A percentile compares a stretch with the other conserved stretches of the same genome.
Evolutionary conservation across 164 flowering plant genomes (phyloP).

Genomic region (Piper longum): DNA sequence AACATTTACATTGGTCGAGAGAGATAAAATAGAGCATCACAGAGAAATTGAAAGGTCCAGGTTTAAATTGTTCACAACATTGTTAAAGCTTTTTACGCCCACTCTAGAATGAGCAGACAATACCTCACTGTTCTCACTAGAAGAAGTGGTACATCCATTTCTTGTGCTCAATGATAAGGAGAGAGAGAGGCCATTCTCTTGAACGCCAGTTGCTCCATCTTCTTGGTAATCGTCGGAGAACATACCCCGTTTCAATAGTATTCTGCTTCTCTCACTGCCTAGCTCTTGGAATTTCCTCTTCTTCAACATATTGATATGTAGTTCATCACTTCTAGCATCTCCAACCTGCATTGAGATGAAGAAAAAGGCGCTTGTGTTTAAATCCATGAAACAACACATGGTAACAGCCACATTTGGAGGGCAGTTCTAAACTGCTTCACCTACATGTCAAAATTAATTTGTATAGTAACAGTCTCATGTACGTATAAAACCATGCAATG

Average conservation of each 20-base stretch:
- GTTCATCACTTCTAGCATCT: background rate
- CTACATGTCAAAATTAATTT: background rate
- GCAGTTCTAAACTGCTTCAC: background rate
- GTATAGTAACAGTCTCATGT: background rate
- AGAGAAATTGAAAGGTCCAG: constrained; percentile 20
- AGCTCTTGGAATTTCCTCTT: constrained; percentile 1
- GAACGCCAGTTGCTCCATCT: constrained; percentile 8
- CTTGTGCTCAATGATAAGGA: constrained; percentile 37
- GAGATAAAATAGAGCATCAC: constrained; percentile 1
- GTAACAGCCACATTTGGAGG: background rate
- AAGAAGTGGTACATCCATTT: constrained; percentile 22
- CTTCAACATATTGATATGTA: constrained; percentile 2
- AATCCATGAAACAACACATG: background rate
- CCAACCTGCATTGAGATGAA: background rate
- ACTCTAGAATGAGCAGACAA: constrained; percentile 24
- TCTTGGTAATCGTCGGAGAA: background rate
- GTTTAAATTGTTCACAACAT: constrained; percentile 9
- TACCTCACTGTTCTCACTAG: constrained; percentile 48
- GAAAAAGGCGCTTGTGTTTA: background rate
- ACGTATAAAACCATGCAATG: background rate
- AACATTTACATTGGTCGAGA: background rate
- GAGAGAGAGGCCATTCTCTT: constrained; percentile 22
- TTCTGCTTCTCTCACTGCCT: background rate
- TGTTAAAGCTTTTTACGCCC: constrained; percentile 18
- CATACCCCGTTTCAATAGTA: background rate